These are phyloP conservation scores for Taxillus chinensis DNA, from an alignment of 164 flowering plant species.

Conservation along the genomic window DNA sequence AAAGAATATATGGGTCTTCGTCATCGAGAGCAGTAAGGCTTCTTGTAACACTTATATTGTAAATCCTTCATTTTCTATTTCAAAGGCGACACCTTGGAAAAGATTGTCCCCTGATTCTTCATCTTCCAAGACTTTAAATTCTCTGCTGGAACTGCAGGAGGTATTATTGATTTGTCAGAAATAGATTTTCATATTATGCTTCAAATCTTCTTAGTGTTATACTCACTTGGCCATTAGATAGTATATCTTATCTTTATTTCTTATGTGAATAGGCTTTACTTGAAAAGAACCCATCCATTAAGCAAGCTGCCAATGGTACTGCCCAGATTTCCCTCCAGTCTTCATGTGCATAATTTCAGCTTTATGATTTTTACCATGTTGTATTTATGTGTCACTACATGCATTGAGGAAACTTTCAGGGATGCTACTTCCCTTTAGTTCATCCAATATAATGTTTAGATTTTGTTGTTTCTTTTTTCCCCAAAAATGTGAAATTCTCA, in stretches of 20 bases:
- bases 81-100: not conserved
- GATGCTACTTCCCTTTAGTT: too few relatives aligned
- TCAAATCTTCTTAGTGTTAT: too few relatives aligned
- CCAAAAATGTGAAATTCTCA: too few relatives aligned
- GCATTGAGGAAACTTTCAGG: too few relatives aligned
- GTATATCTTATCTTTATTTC: too few relatives aligned
- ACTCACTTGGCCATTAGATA: too few relatives aligned
- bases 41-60: not conserved
- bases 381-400: too few relatives aligned
- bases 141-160: conserved; percentile 70
- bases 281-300: conserved; percentile 65
- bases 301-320: conserved; percentile 51
- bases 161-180: conserved; percentile 19
- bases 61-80: too few relatives aligned
- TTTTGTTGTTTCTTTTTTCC: too few relatives aligned
- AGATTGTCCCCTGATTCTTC: conserved; percentile 13
- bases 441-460: too few relatives aligned
- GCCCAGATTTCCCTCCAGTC: not conserved
- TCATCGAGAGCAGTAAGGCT: conserved; percentile 53
- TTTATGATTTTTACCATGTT: too few relatives aligned
- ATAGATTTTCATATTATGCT: not conserved
- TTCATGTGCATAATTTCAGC: too few relatives aligned
- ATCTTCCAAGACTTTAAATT: conserved; percentile 55
- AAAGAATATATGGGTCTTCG: conserved; percentile 51
- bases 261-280: conserved; percentile 51